Base-by-base conservation (phyloP, 768 basidiomycete species). In the Termitomyces sp. region DNA sequence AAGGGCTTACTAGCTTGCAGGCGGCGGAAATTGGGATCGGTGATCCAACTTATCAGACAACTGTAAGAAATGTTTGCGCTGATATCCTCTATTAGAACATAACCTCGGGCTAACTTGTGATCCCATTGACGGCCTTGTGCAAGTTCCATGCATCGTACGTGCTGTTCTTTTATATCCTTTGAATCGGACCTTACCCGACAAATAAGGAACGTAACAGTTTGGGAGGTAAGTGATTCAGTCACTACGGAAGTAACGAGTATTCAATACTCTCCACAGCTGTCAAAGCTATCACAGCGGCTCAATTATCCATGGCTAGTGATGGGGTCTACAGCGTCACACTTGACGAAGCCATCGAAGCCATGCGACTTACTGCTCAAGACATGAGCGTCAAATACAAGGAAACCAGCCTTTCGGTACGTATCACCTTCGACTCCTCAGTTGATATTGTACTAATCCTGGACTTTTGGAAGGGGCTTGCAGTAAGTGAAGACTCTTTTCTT, bases 321-420 rank as follows among this genome's bases (percentile, higher is more conserved):
- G 94, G 91, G 0, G 79, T 90, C 14, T 93, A 93, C 64, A 83
- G 86, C 35, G 93, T 95, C 37, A 88, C 87, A 0, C 77, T 98
- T 19, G 95, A 98, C 67, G 93, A 97, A 69, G 95, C 94, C 2
- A 97, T 98, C 54, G 91, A 93, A 69, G 94, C 94, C 4, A 96
- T 96, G 92, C 79, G 91, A 23, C 68, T 96, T 48, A 97, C 94
- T 6, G 94, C 95, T 28, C 78, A 82, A n/a, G 91, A 94, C 69
- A 96, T 96, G 93, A 93, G 91, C 59, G 82, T 89, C 62, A 93
- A 94, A 70, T 95, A 96, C 69, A 97, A 96, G 68, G 94, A 98
- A 72, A 98, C 94, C 0, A 92, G 89, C 70, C 81, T 98, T 61
- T 92, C 91, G 41, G 93, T 89, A 66, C 61, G 86, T 73, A 37